A percentile compares a stretch with the other conserved stretches of the same genome.
Conservation (phyloP, 2,329 filamentous ascomycete species). For the Xylariaceae sp. region DNA sequence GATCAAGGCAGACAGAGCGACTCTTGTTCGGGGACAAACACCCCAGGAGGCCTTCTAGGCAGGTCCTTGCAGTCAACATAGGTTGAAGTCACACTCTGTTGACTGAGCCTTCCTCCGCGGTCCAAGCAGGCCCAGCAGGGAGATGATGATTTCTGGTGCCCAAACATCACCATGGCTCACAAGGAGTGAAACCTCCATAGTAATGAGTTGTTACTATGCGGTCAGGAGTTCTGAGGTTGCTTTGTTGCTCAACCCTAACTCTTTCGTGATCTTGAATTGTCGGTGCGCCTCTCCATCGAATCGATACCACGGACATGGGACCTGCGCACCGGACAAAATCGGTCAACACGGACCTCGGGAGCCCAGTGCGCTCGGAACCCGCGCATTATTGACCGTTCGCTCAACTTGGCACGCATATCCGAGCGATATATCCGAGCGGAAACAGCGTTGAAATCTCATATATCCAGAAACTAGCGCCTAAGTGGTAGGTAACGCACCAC, state of each 20-base stretch:
- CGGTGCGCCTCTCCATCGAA: neutral
- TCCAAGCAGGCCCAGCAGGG: no score
- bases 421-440: constrained; percentile 13
- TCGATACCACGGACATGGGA: neutral
- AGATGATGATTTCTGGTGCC: no score
- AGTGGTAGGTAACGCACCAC: no score
- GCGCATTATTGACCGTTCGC: neutral
- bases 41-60: neutral
- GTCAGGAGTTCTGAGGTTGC: neutral
- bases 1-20: no score
- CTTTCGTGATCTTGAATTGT: neutral
- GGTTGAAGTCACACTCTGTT: no score
- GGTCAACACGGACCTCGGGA: neutral
- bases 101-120: no score
- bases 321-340: neutral
- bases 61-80: neutral
- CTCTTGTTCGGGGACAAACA: neutral
- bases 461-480: no score
- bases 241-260: neutral
- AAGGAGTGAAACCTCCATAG: neutral
- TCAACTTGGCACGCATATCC: constrained; percentile 17
- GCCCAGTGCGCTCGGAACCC: neutral
- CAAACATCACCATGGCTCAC: no score
- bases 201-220: neutral
- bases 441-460: no score